Evolutionary conservation across 306 rosid genomes (phyloP).

Genomic region (Prosopis cineraria): DNA sequence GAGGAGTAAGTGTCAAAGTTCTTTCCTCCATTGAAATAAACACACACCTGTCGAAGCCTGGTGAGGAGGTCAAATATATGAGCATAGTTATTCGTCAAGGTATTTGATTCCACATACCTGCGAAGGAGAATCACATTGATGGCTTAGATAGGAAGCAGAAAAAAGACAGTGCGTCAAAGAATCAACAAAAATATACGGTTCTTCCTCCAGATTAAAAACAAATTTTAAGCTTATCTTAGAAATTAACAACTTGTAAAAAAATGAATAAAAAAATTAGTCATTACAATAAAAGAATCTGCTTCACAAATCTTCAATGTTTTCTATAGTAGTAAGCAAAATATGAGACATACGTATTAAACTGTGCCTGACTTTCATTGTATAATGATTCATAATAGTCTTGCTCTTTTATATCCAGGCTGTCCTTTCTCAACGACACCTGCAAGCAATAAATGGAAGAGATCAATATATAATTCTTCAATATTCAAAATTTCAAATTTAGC

Average conservation of each 20-base stretch:
- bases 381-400: constrained; percentile 86
- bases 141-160: not conserved
- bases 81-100: constrained; percentile 72
- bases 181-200: not conserved
- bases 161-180: not conserved
- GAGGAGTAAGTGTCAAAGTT: constrained; percentile 3
- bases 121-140: constrained; percentile 39
- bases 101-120: constrained; percentile 77
- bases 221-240: constrained; percentile 1
- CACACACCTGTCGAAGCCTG: constrained; percentile 82
- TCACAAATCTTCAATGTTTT: constrained; percentile 6
- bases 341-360: constrained; percentile 73
- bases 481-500: constrained; percentile 5
- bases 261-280: not conserved
- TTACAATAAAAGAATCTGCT: not conserved
- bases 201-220: not conserved
- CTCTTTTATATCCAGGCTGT: constrained; percentile 74
- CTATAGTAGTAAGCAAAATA: constrained; percentile 7
- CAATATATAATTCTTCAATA: constrained; percentile 1
- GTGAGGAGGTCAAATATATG: constrained; percentile 97
- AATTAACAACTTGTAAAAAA: not conserved
- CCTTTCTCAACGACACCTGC: constrained; percentile 83
- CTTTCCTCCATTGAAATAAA: constrained; percentile 2
- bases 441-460: constrained; percentile 25
- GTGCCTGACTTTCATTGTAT: constrained; percentile 82